Conservation (phyloP, 2,329 filamentous ascomycete genomes). For the Pleoardoris graminearum region DNA sequence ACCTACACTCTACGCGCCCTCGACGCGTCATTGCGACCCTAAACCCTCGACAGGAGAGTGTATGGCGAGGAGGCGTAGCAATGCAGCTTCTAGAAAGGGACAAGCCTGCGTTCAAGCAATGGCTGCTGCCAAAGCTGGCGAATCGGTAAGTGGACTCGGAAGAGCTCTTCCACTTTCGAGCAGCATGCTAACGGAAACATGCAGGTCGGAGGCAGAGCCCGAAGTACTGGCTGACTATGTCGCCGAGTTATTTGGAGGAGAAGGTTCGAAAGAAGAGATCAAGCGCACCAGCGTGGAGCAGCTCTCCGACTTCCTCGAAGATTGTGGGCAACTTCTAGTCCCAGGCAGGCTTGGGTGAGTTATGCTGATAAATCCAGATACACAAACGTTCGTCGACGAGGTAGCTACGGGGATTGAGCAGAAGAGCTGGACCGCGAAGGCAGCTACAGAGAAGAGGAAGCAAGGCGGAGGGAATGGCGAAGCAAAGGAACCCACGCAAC, state of each 20-base stretch:
- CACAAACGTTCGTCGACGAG: constrained; percentile 68
- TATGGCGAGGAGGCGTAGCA: constrained; percentile 11
- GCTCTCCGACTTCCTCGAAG: constrained; percentile 74
- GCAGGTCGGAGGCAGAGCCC: constrained; percentile 75
- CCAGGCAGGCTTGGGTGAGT: background rate
- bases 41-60: constrained; percentile 2
- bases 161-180: background rate
- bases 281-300: constrained; percentile 70
- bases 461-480: constrained; percentile 35
- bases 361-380: constrained; percentile 49
- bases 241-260: constrained; percentile 73
- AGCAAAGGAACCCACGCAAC: constrained; percentile 17
- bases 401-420: constrained; percentile 68
- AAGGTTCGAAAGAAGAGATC: constrained; percentile 67
- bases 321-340: constrained; percentile 53
- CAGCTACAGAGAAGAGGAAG: constrained; percentile 25
- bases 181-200: background rate
- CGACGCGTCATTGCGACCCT: background rate
- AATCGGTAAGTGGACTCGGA: constrained; percentile 62
- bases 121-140: constrained; percentile 77
- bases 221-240: constrained; percentile 85
- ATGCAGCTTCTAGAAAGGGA: constrained; percentile 62
- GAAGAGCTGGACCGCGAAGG: constrained; percentile 40
- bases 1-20: background rate
- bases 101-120: constrained; percentile 66